Conservation (phyloP, 768 basidiomycete genomes). For the Collybia nuda region DNA sequence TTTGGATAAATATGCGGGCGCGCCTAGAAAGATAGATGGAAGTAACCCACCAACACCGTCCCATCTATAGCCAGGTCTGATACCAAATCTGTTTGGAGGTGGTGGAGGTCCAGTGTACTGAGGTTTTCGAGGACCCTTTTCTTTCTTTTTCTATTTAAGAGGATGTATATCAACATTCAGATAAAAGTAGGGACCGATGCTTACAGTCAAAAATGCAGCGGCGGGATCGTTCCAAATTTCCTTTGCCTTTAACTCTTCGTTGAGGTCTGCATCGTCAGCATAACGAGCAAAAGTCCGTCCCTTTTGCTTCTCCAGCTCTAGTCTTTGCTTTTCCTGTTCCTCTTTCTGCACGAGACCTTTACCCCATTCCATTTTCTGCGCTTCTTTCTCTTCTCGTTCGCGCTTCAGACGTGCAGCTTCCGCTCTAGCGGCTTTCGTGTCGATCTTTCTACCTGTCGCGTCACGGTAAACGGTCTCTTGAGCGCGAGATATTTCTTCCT, state of each 20-base stretch:
- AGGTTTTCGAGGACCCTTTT: constrained; percentile 78
- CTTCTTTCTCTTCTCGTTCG: constrained; percentile 83
- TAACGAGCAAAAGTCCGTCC: constrained; percentile 70
- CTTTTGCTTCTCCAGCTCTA: constrained; percentile 69
- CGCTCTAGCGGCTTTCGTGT: constrained; percentile 80
- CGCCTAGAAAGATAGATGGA: neutral
- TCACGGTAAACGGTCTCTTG: constrained; percentile 97
- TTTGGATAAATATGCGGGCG: constrained; percentile 1
- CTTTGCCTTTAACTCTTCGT: constrained; percentile 77
- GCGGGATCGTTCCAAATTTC: constrained; percentile 98
- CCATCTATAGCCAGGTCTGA: constrained; percentile 96
- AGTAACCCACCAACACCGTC: constrained; percentile 85
- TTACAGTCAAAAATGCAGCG: constrained; percentile 86
- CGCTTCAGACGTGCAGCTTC: constrained; percentile 82
- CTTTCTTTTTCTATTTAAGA: constrained; percentile 60
- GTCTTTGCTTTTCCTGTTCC: constrained; percentile 65
- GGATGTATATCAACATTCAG: neutral
- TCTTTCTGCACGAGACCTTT: constrained; percentile 92
- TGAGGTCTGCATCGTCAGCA: constrained; percentile 83
- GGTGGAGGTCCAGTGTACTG: constrained; percentile 86
- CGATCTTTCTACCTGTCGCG: constrained; percentile 82
- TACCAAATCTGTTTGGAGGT: constrained; percentile 93
- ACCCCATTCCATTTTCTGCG: constrained; percentile 96
- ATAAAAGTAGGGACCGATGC: constrained; percentile 17
- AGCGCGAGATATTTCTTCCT: constrained; percentile 58